Evolutionary conservation across 2,329 filamentous ascomycete genomes (phyloP).

Genomic region (Rhynchosporium secalis): DNA sequence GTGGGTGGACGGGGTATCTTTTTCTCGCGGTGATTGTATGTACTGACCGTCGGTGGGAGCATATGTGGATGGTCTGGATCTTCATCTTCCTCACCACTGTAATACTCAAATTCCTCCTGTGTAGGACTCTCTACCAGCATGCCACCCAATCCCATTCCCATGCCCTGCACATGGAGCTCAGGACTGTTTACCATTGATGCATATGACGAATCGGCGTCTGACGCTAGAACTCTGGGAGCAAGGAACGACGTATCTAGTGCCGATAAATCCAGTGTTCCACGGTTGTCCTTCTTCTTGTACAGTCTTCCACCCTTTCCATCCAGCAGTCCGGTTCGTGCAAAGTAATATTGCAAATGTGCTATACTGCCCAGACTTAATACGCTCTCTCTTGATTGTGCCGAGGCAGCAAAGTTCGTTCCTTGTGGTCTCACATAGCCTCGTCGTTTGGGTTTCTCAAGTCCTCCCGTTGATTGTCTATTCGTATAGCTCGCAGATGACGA

Average conservation of each 20-base stretch:
- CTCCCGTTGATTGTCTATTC: conserved; percentile 49
- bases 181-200: conserved; percentile 61
- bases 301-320: conserved; percentile 91
- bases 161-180: conserved; percentile 46
- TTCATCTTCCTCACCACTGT: conserved; percentile 53
- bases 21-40: conserved; percentile 84
- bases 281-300: conserved; percentile 62
- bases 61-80: conserved; percentile 70
- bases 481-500: conserved; percentile 60
- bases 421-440: conserved; percentile 41
- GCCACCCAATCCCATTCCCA: conserved; percentile 21
- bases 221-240: conserved; percentile 45
- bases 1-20: conserved; percentile 82
- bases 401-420: conserved; percentile 72
- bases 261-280: conserved; percentile 57
- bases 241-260: conserved; percentile 49
- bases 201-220: conserved; percentile 60
- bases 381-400: conserved; percentile 85
- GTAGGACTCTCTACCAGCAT: conserved; percentile 42
- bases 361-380: conserved; percentile 97
- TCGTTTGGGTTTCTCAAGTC: conserved; percentile 42
- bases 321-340: conserved; percentile 87
- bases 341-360: conserved; percentile 96
- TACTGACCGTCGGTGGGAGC: conserved; percentile 95
- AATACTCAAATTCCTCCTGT: conserved; percentile 50